These are phyloP conservation scores for Tetrapisispora pingtungensis DNA, from an alignment of 805 yeast genomes.

Conservation along the genomic window DNA sequence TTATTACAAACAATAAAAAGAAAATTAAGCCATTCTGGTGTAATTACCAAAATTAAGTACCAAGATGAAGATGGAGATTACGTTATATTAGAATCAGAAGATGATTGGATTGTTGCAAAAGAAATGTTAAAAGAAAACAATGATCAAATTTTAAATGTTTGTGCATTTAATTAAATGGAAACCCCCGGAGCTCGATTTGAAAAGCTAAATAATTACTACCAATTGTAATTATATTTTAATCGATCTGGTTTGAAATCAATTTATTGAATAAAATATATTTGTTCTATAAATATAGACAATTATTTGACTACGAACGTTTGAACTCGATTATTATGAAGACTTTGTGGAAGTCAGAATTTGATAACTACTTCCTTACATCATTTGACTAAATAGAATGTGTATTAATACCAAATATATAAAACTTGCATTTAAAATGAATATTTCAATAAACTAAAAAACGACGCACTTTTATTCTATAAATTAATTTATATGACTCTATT, in stretches of 20 bases:
- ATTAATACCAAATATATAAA: neutral
- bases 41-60: conserved; percentile 51
- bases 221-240: too few relatives aligned
- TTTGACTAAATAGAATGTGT: neutral
- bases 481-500: too few relatives aligned
- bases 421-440: neutral
- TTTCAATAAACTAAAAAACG: too few relatives aligned
- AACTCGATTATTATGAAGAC: too few relatives aligned
- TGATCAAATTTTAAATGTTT: conserved; percentile 37
- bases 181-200: too few relatives aligned
- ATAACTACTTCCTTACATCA: neutral
- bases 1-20: conserved; percentile 49
- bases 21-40: conserved; percentile 46
- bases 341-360: too few relatives aligned
- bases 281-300: too few relatives aligned
- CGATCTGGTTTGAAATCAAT: too few relatives aligned
- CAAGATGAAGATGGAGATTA: conserved; percentile 94
- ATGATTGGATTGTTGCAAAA: conserved; percentile 79
- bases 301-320: too few relatives aligned
- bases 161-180: conserved; percentile 29
- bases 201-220: too few relatives aligned
- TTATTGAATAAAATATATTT: too few relatives aligned
- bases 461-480: too few relatives aligned
- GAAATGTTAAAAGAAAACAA: conserved; percentile 51
- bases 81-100: conserved; percentile 74